Evolutionary conservation across 345 rosid genomes (phyloP), one percentile per base, ranked within the genome.

Genomic region (Turnera subulata): DNA sequence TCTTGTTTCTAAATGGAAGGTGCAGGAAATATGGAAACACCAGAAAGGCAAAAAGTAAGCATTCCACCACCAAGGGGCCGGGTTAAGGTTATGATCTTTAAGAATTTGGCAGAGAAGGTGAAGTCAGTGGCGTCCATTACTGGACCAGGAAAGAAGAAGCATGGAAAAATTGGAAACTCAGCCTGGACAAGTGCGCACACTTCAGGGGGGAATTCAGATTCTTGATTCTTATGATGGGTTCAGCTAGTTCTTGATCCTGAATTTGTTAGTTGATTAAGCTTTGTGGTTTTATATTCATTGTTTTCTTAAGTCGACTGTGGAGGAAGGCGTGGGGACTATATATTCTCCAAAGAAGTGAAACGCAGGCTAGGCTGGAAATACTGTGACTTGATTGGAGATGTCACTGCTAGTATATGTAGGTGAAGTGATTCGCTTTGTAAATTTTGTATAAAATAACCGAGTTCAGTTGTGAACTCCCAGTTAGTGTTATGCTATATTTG

Each of bases 31-130:
- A 50, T 25, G 25, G n/a, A n/a, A n/a, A 17, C 46, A 2, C 49
- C 35, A 4, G 21, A 24, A 46, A 40, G 67, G 37, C 42, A 57
- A 46, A 39, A 9, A 24, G 70, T 26, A 19, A 62, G 67, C 46
- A 1, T 68, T 19, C 74, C 72, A 13, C 77, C 77, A 15, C 46
- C 16, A 51, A 76, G 80, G 38, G 80, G 77, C 37, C 55, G n/a
- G 11, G 15, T 76, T 21, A 65, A 49, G 43, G 22, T 0, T 1
- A 50, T 12, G 62, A 72, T 76, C 17, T 49, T 71, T 3, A 56
- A 46, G 50, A 12, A 11, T 4, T 5, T 57, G 6, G 64, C 1
- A 12, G n/a, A n/a, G n/a, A n/a, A n/a, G n/a, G n/a, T n/a, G n/a
- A n/a, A n/a, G n/a, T n/a, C n/a, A n/a, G n/a, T n/a, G n/a, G 29